A percentile compares a stretch with the other conserved stretches of the same genome.
phyloP scores from a whole-genome alignment of 306 rosid genomes.

The Quercus bicolor region DNA sequence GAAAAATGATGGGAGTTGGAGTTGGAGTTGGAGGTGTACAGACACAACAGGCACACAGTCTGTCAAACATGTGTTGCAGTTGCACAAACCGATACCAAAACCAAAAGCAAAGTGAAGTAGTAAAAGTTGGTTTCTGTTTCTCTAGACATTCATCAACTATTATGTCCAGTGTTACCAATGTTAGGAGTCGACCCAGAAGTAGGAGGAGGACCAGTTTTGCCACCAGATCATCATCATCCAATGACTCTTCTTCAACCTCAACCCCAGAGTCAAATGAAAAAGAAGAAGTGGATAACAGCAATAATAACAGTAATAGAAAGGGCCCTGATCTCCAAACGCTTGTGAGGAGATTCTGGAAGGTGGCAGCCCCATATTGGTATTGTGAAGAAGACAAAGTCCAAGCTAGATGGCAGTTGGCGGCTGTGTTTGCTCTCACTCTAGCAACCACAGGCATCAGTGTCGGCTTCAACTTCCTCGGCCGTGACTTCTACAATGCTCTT shows the following conservation, averaged over 20 bases:
- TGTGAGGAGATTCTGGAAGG: conserved; percentile 80
- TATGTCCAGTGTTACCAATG: neutral
- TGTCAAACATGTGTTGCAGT: neutral
- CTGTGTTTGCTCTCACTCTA: conserved; percentile 83
- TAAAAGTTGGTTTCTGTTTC: neutral
- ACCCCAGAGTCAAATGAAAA: neutral
- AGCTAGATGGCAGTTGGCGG: conserved; percentile 77
- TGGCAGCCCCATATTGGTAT: conserved; percentile 91
- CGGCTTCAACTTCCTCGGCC: conserved; percentile 89
- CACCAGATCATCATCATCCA: neutral
- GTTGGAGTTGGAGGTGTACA: neutral
- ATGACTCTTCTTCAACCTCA: neutral
- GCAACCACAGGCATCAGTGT: conserved; percentile 95
- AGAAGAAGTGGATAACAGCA: neutral
- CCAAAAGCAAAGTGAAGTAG: neutral
- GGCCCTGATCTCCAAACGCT: conserved; percentile 62
- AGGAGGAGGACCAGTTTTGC: neutral
- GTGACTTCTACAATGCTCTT: conserved; percentile 91
- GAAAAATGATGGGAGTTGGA: too few relatives aligned
- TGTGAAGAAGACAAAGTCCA: conserved; percentile 78
- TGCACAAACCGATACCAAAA: neutral
- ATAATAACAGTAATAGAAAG: conserved; percentile 24
- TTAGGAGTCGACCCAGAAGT: neutral
- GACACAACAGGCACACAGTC: neutral
- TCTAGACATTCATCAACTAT: neutral